A percentile compares a stretch with the other conserved stretches of the same genome.
Evolutionary conservation across 495 filamentous ascomycete genomes (phyloP).

Genomic region (Aspergillus egyptiacus): DNA sequence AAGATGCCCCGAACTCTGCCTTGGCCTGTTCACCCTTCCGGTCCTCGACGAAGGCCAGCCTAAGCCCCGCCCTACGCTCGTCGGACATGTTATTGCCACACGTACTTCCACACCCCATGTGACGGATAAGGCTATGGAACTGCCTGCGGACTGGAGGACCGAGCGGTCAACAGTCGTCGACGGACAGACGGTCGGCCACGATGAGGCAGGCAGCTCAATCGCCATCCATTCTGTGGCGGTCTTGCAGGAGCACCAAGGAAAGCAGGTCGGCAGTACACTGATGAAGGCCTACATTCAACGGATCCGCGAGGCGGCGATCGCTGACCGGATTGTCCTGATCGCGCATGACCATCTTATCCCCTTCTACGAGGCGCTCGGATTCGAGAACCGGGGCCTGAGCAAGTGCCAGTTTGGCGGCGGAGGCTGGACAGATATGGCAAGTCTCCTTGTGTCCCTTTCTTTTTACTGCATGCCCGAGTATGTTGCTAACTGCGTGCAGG

Average conservation of each 20-base stretch:
- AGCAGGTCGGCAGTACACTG: slow-evolving; percentile 68
- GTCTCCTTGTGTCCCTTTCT: slow-evolving; percentile 13
- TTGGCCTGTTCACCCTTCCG: slow-evolving; percentile 69
- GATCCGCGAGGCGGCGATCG: slow-evolving; percentile 58
- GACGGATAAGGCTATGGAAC: slow-evolving; percentile 71
- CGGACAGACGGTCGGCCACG: slow-evolving; percentile 50
- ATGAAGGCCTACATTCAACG: slow-evolving; percentile 71
- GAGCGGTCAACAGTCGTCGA: slow-evolving; percentile 32
- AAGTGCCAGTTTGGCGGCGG: slow-evolving; percentile 65
- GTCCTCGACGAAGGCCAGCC: slow-evolving; percentile 38
- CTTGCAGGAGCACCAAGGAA: slow-evolving; percentile 64
- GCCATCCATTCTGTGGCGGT: slow-evolving; percentile 80
- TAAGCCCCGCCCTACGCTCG: slow-evolving; percentile 50
- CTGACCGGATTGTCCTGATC: slow-evolving; percentile 68
- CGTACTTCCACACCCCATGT: slow-evolving; percentile 54
- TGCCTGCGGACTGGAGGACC: slow-evolving; percentile 58
- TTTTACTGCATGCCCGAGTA: not conserved
- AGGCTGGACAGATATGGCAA: slow-evolving; percentile 64
- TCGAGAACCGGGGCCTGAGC: slow-evolving; percentile 62
- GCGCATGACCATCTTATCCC: slow-evolving; percentile 63
- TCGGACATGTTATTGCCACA: slow-evolving; percentile 78
- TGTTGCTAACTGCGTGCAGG: slow-evolving; percentile 13
- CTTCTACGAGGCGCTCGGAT: slow-evolving; percentile 77
- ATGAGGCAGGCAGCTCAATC: slow-evolving; percentile 66
- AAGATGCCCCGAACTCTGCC: slow-evolving; percentile 67